These are phyloP conservation scores for Amanita rimosa DNA, from an alignment of 768 basidiomycete species.

Conservation along the genomic window DNA sequence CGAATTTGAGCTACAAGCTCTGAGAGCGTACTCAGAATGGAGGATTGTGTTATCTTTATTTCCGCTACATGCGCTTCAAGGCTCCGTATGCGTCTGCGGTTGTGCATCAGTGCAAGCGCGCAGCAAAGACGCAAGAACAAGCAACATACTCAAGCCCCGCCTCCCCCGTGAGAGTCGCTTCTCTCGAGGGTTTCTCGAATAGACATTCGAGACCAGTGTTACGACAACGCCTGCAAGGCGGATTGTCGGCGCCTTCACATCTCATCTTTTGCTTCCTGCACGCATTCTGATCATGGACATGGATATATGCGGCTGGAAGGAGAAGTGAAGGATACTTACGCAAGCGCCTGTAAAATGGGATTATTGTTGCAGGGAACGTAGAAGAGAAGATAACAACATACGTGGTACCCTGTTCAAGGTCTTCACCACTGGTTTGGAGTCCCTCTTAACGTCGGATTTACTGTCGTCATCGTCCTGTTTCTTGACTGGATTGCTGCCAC, in stretches of 20 bases:
- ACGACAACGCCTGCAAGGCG: slow-evolving; percentile 90
- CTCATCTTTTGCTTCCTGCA: slow-evolving; percentile 97
- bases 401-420: slow-evolving; percentile 82
- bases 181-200: slow-evolving; percentile 88
- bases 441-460: slow-evolving; percentile 41
- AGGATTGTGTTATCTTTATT: slow-evolving; percentile 58
- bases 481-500: slow-evolving; percentile 29
- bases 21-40: slow-evolving; percentile 69
- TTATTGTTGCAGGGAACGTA: slow-evolving; percentile 4
- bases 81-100: slow-evolving; percentile 73
- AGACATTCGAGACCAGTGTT: slow-evolving; percentile 86
- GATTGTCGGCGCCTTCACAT: slow-evolving; percentile 93
- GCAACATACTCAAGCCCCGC: slow-evolving; percentile 75
- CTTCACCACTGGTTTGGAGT: slow-evolving; percentile 62
- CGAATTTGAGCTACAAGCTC: slow-evolving; percentile 77
- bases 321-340: slow-evolving; percentile 30
- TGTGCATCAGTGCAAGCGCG: slow-evolving; percentile 11
- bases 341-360: slow-evolving; percentile 52
- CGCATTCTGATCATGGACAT: slow-evolving; percentile 55
- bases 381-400: slow-evolving; percentile 30
- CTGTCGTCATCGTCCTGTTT: slow-evolving; percentile 51
- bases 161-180: slow-evolving; percentile 80
- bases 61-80: slow-evolving; percentile 82
- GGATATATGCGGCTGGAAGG: slow-evolving; percentile 9
- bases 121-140: slow-evolving; percentile 3